These are phyloP conservation scores for Centrapalus pauciflorus DNA, from an alignment of 129 eudicot genomes.

Conservation along the genomic window DNA sequence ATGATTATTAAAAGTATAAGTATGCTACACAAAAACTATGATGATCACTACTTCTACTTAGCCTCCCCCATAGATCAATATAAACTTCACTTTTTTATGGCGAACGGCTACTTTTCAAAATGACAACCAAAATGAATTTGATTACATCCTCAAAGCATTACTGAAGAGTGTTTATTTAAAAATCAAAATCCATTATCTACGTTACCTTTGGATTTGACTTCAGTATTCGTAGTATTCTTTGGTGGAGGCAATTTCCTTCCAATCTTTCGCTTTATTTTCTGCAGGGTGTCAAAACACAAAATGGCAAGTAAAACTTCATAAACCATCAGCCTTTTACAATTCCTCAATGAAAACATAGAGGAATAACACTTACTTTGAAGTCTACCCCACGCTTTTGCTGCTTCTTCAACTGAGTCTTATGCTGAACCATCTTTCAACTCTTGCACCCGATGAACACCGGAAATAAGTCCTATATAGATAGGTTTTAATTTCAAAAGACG, in stretches of 20 bases:
- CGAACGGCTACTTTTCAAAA: too few species aligned
- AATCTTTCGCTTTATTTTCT: slow-evolving; percentile 83
- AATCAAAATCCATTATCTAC: not conserved
- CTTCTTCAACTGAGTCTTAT: slow-evolving; percentile 66
- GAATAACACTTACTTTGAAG: slow-evolving; percentile 50
- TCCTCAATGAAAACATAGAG: not conserved
- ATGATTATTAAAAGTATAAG: too few species aligned
- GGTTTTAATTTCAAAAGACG: not conserved
- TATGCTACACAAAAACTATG: too few species aligned
- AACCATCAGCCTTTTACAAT: not conserved
- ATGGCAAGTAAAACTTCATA: not conserved
- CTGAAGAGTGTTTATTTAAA: too few species aligned
- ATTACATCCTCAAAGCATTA: too few species aligned
- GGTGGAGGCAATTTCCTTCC: slow-evolving; percentile 93
- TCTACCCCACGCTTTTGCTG: slow-evolving; percentile 68
- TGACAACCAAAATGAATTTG: too few species aligned
- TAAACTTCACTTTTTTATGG: too few species aligned
- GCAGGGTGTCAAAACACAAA: slow-evolving; percentile 13
- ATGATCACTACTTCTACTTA: too few species aligned
- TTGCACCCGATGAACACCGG: not conserved
- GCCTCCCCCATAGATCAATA: too few species aligned
- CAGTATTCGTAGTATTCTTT: slow-evolving; percentile 79
- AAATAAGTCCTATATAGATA: not conserved
- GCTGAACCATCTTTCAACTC: slow-evolving; percentile 46
- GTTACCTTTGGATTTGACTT: slow-evolving; percentile 76